phyloP scores from a whole-genome alignment of 208 protist species.

The Blastocrithidia nonstop region DNA sequence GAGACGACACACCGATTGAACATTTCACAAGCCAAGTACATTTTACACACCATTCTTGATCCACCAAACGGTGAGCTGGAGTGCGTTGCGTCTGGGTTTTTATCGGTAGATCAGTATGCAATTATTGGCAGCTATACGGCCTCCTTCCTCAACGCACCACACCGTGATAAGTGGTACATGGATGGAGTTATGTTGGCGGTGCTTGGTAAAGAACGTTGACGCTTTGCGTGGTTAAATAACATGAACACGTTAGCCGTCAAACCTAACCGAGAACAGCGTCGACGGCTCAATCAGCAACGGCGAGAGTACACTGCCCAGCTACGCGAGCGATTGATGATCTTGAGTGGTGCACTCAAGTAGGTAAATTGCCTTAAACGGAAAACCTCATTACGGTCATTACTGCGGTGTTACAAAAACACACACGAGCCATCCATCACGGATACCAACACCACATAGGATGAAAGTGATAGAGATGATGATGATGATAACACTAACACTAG shows the following conservation, averaged over 20 bases:
- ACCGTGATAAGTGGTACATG: slow-evolving; percentile 23
- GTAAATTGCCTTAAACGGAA: background rate
- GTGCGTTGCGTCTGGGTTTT: slow-evolving; percentile 15
- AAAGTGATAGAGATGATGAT: background rate
- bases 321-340: slow-evolving; percentile 15
- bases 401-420: slow-evolving; percentile 5
- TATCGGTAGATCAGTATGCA: slow-evolving; percentile 9
- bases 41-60: slow-evolving; percentile 16
- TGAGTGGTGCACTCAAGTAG: slow-evolving; percentile 11
- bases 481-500: background rate
- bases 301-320: slow-evolving; percentile 14
- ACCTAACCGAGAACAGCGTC: slow-evolving; percentile 11
- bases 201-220: slow-evolving; percentile 16
- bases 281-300: slow-evolving; percentile 11
- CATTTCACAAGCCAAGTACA: slow-evolving; percentile 10
- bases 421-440: too few relatives aligned
- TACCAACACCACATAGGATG: background rate
- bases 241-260: slow-evolving; percentile 5
- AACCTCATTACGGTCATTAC: slow-evolving; percentile 3
- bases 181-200: slow-evolving; percentile 26
- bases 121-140: slow-evolving; percentile 11
- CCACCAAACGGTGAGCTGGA: slow-evolving; percentile 20
- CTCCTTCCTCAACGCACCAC: slow-evolving; percentile 10
- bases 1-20: too few relatives aligned
- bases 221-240: slow-evolving; percentile 9